Conservation (phyloP, 2,329 filamentous ascomycete species). For the Ciborinia camelliae region DNA sequence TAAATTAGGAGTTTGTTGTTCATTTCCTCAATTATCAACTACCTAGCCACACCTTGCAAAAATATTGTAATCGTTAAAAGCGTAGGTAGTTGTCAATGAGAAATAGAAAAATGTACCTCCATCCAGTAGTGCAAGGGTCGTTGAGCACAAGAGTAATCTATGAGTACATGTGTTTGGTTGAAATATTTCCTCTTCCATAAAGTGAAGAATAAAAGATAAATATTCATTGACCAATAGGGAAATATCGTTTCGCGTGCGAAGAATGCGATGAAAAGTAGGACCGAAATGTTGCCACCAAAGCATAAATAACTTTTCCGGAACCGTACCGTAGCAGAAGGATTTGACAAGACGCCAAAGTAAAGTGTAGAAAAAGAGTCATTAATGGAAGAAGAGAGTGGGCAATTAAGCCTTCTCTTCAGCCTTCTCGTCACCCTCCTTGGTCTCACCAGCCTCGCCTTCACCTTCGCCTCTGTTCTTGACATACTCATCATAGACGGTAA, state of each 20-base stretch:
- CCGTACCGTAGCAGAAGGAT: slow-evolving; percentile 32
- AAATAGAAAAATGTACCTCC: slow-evolving; percentile 11
- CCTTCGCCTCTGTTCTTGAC: slow-evolving; percentile 61
- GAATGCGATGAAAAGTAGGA: slow-evolving; percentile 23
- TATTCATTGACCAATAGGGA: slow-evolving; percentile 23
- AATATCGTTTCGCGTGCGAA: slow-evolving; percentile 20
- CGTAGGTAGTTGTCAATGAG: background rate
- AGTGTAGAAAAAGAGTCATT: slow-evolving; percentile 26
- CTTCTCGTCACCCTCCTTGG: slow-evolving; percentile 48
- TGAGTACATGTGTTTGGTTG: slow-evolving; percentile 32
- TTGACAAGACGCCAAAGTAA: slow-evolving; percentile 34
- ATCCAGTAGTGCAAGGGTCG: slow-evolving; percentile 14
- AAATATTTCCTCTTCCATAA: slow-evolving; percentile 23
- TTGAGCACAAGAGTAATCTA: slow-evolving; percentile 30
- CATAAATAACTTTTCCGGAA: slow-evolving; percentile 37
- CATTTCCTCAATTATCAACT: slow-evolving; percentile 2
- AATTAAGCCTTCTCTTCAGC: slow-evolving; percentile 52
- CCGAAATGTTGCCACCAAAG: slow-evolving; percentile 27
- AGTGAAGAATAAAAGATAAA: slow-evolving; percentile 26
- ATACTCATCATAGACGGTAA: slow-evolving; percentile 97
- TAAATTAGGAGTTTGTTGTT: background rate
- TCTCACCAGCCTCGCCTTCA: slow-evolving; percentile 40
- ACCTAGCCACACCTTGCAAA: slow-evolving; percentile 19
- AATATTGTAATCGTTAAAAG: slow-evolving; percentile 2
- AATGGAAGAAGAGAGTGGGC: slow-evolving; percentile 34